Evolutionary conservation across 345 rosid species (phyloP).

Genomic region (Melaleuca alternifolia): DNA sequence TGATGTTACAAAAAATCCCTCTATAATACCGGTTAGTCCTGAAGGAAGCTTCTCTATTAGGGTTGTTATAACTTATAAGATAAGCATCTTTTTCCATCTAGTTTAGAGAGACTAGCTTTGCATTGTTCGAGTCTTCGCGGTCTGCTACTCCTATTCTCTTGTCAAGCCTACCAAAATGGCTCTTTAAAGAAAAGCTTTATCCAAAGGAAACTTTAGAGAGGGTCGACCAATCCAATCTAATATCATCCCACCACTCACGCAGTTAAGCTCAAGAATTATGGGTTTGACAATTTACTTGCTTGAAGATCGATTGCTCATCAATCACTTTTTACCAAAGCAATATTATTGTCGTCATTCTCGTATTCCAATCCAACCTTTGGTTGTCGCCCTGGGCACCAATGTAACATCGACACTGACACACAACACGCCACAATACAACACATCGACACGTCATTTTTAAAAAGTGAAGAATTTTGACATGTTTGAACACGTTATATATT

Average conservation of each 20-base stretch:
- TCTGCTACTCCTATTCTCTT: not conserved
- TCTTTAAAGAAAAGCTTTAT: not conserved
- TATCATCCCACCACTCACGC: not conserved
- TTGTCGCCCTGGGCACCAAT: no score
- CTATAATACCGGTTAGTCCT: no score
- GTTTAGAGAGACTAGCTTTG: not conserved
- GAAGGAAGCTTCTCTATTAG: no score
- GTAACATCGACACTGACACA: no score
- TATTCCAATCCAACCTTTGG: no score
- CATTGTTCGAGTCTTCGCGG: fast-evolving
- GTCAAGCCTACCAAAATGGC: not conserved
- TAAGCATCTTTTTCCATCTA: not conserved
- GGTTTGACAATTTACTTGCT: no score
- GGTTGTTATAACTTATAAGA: no score
- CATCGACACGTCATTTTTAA: no score
- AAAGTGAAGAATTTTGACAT: no score
- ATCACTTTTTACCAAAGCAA: not conserved
- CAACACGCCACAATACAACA: no score
- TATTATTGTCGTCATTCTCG: not conserved
- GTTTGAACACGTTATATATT: no score
- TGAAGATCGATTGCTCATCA: not conserved
- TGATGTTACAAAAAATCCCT: no score
- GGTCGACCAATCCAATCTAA: not conserved
- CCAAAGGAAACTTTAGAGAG: not conserved
- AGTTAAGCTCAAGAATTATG: not conserved